Conservation (phyloP, 2,329 filamentous ascomycete genomes). For the Leptographium lundbergii region DNA sequence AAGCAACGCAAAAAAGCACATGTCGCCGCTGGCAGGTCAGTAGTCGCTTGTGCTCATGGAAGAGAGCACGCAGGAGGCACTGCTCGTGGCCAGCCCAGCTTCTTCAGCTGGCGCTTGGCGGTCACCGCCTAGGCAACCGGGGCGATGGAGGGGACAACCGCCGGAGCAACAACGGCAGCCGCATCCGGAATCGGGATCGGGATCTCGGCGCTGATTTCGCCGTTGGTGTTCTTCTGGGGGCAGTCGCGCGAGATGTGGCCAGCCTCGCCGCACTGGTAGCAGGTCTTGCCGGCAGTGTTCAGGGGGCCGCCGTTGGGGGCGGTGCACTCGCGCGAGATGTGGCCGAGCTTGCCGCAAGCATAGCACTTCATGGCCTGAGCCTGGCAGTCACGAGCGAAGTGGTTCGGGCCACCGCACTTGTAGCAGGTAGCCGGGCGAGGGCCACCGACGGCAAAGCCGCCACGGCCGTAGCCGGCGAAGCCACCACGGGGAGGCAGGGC, state of each 20-base stretch:
- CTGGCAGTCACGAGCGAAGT: conserved; percentile 97
- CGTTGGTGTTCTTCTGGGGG: conserved; percentile 52
- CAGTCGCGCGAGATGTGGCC: conserved; percentile 96
- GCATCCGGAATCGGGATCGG: conserved; percentile 30
- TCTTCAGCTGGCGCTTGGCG: neutral
- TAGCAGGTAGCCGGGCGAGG: conserved; percentile 60
- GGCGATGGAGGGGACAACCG: conserved; percentile 30
- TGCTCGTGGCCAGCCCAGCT: neutral
- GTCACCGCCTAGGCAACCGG: conserved; percentile 16
- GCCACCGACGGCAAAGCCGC: conserved; percentile 55
- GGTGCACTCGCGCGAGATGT: conserved; percentile 90
- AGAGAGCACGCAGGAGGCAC: neutral
- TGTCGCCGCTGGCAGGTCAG: too few relatives aligned
- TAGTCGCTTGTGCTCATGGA: neutral
- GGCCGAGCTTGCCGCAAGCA: conserved; percentile 86
- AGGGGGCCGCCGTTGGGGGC: conserved; percentile 91
- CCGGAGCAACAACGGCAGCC: conserved; percentile 23
- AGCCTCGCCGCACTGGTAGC: conserved; percentile 92
- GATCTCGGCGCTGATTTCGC: conserved; percentile 34
- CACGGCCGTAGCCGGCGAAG: conserved; percentile 49
- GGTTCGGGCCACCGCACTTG: conserved; percentile 79
- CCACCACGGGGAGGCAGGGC: conserved; percentile 50
- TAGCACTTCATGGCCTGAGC: conserved; percentile 98
- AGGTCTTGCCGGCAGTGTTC: conserved; percentile 94
- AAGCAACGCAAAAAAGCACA: neutral